Conservation (phyloP, 108 stramenopile genomes). For the Cyclotella atomus region DNA sequence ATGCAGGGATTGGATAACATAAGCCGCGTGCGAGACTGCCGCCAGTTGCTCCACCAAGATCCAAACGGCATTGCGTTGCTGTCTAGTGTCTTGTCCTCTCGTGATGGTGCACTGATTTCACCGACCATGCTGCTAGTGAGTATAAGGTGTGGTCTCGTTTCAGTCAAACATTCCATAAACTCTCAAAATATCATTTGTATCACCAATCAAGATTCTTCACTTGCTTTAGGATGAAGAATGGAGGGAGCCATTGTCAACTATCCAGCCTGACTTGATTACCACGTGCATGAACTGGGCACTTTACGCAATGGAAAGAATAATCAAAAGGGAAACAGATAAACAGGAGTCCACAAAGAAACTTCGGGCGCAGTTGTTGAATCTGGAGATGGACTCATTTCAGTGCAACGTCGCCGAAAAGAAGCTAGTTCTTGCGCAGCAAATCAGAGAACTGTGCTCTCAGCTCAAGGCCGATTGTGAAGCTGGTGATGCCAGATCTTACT, state of each 20-base stretch:
- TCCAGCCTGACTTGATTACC: background rate
- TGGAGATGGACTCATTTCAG: background rate
- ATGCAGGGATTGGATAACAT: slow-evolving; percentile 2
- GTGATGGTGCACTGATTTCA: background rate
- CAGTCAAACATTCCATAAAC: background rate
- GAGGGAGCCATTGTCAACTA: background rate
- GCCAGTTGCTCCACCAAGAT: background rate
- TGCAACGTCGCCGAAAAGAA: background rate
- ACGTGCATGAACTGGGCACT: slow-evolving; percentile 5
- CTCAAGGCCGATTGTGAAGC: background rate
- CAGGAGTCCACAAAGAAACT: background rate
- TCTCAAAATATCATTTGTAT: background rate
- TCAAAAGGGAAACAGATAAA: background rate
- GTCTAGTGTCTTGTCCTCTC: background rate
- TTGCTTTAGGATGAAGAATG: slow-evolving; percentile 17
- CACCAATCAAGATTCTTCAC: background rate
- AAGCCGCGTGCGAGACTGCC: background rate
- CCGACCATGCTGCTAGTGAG: background rate
- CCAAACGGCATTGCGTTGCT: background rate
- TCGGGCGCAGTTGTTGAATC: background rate
- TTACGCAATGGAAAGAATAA: background rate
- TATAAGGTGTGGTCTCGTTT: background rate
- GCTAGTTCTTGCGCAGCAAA: background rate
- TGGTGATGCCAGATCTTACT: background rate
- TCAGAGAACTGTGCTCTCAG: background rate